Evolutionary conservation across 148 eudicot genomes (phyloP).

Genomic region (Agrostemma githago): DNA sequence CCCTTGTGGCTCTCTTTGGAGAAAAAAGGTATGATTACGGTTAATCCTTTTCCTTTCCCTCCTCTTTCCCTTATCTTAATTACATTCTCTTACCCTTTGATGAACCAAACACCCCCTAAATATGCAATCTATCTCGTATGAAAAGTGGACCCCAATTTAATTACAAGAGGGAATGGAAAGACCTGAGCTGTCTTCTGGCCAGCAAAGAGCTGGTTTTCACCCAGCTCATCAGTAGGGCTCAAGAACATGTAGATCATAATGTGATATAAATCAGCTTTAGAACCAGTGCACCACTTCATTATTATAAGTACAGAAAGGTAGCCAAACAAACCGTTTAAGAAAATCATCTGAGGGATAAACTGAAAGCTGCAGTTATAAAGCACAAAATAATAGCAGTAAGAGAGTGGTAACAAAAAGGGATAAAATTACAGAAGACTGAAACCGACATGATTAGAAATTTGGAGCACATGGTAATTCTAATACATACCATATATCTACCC

Average conservation of each 20-base stretch:
- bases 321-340: conserved; percentile 54
- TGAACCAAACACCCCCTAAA: too few relatives aligned
- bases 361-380: conserved; percentile 38
- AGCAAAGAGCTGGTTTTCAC: conserved; percentile 85
- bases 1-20: too few relatives aligned
- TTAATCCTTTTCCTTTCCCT: too few relatives aligned
- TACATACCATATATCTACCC: conserved; percentile 47
- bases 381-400: conserved; percentile 1
- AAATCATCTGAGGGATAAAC: conserved; percentile 55
- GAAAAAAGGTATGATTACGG: too few relatives aligned
- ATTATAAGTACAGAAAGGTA: conserved; percentile 49
- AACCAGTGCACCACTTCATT: conserved; percentile 59
- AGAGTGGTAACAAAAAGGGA: not conserved
- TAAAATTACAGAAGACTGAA: not conserved
- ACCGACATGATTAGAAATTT: not conserved
- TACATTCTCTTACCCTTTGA: too few relatives aligned
- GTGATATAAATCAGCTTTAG: conserved; percentile 59
- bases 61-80: too few relatives aligned
- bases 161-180: not conserved
- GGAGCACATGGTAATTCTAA: not conserved
- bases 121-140: not conserved
- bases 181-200: conserved; percentile 89
- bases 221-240: conserved; percentile 85
- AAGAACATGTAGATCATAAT: conserved; percentile 56
- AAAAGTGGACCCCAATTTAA: not conserved